Evolutionary conservation across 768 basidiomycete species (phyloP), one percentile per base, ranked within the genome.

Genomic region (Kwoniella europaea): DNA sequence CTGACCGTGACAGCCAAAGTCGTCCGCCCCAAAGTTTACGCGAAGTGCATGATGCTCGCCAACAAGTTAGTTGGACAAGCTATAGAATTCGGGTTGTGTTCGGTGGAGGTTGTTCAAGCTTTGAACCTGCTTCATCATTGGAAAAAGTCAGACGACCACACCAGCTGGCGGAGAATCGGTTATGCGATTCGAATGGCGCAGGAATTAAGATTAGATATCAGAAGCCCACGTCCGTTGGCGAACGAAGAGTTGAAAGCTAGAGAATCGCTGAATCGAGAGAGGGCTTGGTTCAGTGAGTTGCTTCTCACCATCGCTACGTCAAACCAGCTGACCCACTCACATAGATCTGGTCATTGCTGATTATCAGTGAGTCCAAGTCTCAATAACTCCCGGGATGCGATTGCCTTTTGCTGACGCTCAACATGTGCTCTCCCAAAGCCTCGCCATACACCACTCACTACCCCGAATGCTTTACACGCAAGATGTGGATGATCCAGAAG

Each of bases 111-210:
- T 42, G 61, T 72, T 29, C 71, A 67, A 53, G 50, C 71, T 13
- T 44, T 72, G n/a, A 61, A 41, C 53, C 20, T 72, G 18, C 35
- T 67, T 10, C 43, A 60, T 44, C 58, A 63, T 27, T 72, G 71
- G 71, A 67, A 67, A 43, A 61, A 67, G 29, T 53, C 71, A 27
- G 66, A 67, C 53, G 71, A 72, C 35, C 62, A 67, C 20, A 67
- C 65, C 9, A 53, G 50, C 27, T 72, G 71, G 71, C 24, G 59
- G 6, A 52, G 65, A 35, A 59, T 68, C 1, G 71, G 71, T 15
- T 67, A 67, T 41, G 71, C 71, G 5, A 62, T 72, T 13, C 53
- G 71, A 7, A 60, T 67, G 56, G 71, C 58, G 13, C 58, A 67
- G 35, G 60, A 67, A 24, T 22, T 72, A 27, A 24, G 54, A n/a